Conservation (phyloP, 129 eudicot species). For the Dittrichia graveolens region DNA sequence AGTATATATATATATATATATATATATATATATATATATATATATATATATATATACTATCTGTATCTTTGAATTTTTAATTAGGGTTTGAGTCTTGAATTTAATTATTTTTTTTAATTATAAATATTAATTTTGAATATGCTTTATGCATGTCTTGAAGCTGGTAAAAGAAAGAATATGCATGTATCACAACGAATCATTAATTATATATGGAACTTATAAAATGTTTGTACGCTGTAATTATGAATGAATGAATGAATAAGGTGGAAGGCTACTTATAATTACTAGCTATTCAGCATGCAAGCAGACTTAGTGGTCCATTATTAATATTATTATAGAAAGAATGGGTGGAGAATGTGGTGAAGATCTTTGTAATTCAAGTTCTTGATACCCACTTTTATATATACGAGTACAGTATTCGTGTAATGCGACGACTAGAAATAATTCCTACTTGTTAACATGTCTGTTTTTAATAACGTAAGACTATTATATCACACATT, state of each 20-base stretch:
- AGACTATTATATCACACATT: too few species aligned
- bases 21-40: too few species aligned
- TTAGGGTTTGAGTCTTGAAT: too few species aligned
- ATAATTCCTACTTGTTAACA: too few species aligned
- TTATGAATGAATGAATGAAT: neutral
- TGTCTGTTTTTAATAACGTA: too few species aligned
- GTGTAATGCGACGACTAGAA: too few species aligned
- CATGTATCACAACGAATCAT: neutral
- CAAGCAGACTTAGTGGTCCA: slow-evolving; percentile 26
- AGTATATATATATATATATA: too few species aligned
- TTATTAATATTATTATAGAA: neutral
- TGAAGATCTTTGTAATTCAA: slow-evolving; percentile 26
- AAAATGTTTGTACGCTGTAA: neutral
- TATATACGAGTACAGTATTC: too few species aligned
- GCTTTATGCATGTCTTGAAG: neutral
- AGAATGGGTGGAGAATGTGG: slow-evolving; percentile 21
- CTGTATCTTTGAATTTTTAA: too few species aligned
- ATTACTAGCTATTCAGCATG: slow-evolving; percentile 17
- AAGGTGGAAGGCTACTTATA: neutral
- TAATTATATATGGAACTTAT: neutral
- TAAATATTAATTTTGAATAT: too few species aligned
- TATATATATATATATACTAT: too few species aligned
- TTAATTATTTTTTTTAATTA: too few species aligned
- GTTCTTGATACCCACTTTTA: slow-evolving; percentile 1
- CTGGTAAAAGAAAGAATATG: neutral